Percentiles rank a stretch among this genome's conserved stretches.
Conservation (phyloP, 768 basidiomycete genomes). For the Holtermanniella nyarrowii region DNA sequence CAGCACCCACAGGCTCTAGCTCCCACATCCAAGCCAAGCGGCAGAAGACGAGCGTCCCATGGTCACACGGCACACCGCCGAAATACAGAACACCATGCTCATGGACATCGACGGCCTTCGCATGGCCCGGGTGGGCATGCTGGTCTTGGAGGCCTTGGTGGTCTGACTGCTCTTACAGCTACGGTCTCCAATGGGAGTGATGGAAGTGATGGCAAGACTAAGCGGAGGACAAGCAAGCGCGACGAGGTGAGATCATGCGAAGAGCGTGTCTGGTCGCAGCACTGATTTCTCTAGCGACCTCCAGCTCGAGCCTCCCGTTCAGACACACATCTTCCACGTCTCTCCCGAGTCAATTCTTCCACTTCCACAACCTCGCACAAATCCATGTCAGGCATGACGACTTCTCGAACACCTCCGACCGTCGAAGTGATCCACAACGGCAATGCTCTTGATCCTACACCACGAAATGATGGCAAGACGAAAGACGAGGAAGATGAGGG, state of each 20-base stretch:
- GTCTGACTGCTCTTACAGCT: neutral
- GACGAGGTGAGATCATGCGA: neutral
- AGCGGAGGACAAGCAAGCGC: neutral
- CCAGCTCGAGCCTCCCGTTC: conserved; percentile 20
- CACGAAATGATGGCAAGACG: conserved; percentile 5
- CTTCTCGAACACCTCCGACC: conserved; percentile 3
- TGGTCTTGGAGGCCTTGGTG: neutral
- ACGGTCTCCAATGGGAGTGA: neutral
- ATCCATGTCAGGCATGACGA: conserved; percentile 7
- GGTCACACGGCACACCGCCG: neutral
- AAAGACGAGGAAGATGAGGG: conserved; percentile 17
- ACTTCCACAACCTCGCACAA: conserved; percentile 14
- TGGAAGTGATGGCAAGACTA: neutral
- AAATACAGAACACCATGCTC: neutral
- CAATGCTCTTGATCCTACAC: conserved; percentile 10
- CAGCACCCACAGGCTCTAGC: neutral
- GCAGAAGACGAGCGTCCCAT: neutral
- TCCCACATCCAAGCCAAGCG: neutral
- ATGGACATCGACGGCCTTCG: neutral
- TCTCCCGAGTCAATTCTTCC: conserved; percentile 23
- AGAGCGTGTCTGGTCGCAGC: neutral
- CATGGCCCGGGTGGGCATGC: neutral
- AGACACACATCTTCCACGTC: conserved; percentile 23
- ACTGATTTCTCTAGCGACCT: conserved; percentile 14
- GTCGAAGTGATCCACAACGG: conserved; percentile 13